These are phyloP conservation scores for Cryphonectria japonica DNA, from an alignment of 2,329 filamentous ascomycete genomes.

Conservation along the genomic window DNA sequence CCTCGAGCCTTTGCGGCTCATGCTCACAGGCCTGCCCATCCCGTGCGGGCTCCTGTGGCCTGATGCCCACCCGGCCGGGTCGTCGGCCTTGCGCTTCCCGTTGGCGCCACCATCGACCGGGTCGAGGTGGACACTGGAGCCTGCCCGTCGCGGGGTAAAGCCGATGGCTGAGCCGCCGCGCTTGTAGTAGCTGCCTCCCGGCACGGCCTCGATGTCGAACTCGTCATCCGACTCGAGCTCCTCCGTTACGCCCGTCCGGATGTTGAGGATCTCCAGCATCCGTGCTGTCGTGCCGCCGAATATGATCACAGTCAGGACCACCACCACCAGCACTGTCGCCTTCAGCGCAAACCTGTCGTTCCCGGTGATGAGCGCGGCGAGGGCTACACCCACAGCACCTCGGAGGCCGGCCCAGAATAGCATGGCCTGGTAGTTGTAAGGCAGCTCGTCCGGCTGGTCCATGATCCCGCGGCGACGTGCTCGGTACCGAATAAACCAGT, in stretches of 20 bases:
- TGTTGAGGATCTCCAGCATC: conserved; percentile 97
- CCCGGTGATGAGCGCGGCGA: conserved; percentile 85
- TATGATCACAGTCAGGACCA: conserved; percentile 97
- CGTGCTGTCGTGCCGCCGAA: conserved; percentile 96
- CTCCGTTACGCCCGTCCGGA: conserved; percentile 92
- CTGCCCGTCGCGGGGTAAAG: conserved; percentile 70
- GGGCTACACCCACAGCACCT: conserved; percentile 91
- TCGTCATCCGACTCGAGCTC: conserved; percentile 98
- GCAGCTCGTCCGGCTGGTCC: conserved; percentile 83
- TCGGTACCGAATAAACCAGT: conserved; percentile 88
- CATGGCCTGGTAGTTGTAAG: conserved; percentile 98
- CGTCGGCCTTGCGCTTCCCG: conserved; percentile 33
- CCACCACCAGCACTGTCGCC: conserved; percentile 95
- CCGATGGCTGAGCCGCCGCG: conserved; percentile 73
- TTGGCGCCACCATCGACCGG: conserved; percentile 47
- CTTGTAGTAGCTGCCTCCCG: conserved; percentile 76
- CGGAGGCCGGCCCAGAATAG: conserved; percentile 98
- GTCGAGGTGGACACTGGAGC: conserved; percentile 60
- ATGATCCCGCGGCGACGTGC: conserved; percentile 71
- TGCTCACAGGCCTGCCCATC: conserved; percentile 48
- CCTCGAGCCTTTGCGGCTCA: conserved; percentile 57
- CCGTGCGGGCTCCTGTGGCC: conserved; percentile 56
- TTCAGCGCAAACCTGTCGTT: conserved; percentile 81
- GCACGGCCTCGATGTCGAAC: conserved; percentile 88
- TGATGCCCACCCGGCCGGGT: conserved; percentile 53